Percentiles rank a stretch among this genome's conserved stretches.
These are phyloP conservation scores for Pestalotiopsis sp. DNA, from an alignment of 2,329 filamentous ascomycete genomes.

Conservation along the genomic window DNA sequence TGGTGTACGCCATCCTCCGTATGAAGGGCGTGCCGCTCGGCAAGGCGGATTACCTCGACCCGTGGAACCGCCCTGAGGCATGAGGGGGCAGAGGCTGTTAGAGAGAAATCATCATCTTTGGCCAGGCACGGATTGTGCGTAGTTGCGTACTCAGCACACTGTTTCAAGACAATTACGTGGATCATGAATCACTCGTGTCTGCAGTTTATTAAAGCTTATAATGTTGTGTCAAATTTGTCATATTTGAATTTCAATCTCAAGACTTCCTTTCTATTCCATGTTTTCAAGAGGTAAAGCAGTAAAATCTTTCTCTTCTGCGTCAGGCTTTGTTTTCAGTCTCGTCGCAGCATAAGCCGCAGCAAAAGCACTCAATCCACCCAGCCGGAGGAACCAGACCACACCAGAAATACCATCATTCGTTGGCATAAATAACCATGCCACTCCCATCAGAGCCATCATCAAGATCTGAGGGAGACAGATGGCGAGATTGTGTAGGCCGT, in stretches of 20 bases:
- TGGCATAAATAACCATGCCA: not conserved
- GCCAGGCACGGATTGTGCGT: too few relatives aligned
- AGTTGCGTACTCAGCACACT: too few relatives aligned
- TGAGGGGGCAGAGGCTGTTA: not conserved
- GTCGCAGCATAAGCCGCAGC: not conserved
- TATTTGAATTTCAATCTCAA: too few relatives aligned
- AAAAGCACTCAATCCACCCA: not conserved
- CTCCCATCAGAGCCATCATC: not conserved
- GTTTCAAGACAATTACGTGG: too few relatives aligned
- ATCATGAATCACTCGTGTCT: too few relatives aligned
- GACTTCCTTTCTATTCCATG: not conserved
- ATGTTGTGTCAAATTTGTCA: too few relatives aligned
- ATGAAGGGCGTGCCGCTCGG: conserved; percentile 61
- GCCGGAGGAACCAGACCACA: conserved; percentile 6
- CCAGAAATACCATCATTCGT: not conserved
- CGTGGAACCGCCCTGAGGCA: not conserved
- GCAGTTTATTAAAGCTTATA: too few relatives aligned
- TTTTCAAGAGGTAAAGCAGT: not conserved
- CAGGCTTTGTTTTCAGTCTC: not conserved
- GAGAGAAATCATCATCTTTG: too few relatives aligned
- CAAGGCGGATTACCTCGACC: conserved; percentile 46
- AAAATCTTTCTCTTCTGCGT: not conserved
- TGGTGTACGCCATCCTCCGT: conserved; percentile 60
- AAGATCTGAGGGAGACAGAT: conserved; percentile 5
- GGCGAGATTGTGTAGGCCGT: not conserved